phyloP scores from a whole-genome alignment of 2,329 filamentous ascomycete genomes.

The Monosporascus sp. region DNA sequence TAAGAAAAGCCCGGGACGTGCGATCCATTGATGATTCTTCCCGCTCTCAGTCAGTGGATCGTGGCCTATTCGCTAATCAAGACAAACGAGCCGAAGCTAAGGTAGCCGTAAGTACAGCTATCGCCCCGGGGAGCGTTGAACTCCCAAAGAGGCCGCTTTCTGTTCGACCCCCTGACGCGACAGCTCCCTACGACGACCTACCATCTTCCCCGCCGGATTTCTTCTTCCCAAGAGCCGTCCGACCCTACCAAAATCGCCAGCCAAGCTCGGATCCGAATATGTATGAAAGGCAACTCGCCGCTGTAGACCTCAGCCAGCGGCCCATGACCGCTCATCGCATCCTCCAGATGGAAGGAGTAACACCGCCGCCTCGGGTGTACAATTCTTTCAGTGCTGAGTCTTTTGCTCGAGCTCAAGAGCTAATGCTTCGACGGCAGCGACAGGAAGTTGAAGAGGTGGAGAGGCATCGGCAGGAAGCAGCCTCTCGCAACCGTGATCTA shows the following conservation, averaged over 20 bases:
- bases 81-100: constrained; percentile 62
- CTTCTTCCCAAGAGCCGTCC: constrained; percentile 32
- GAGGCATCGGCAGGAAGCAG: constrained; percentile 22
- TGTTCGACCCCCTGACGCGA: constrained; percentile 38
- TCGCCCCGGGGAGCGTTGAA: constrained; percentile 56
- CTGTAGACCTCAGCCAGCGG: constrained; percentile 35
- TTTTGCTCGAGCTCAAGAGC: constrained; percentile 31
- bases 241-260: constrained; percentile 37
- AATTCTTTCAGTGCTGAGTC: constrained; percentile 35
- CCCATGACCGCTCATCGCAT: constrained; percentile 43
- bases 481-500: constrained; percentile 11
- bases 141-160: constrained; percentile 42
- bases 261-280: constrained; percentile 41
- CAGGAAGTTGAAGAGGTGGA: constrained; percentile 28
- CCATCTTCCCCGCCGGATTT: constrained; percentile 32
- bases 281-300: constrained; percentile 29
- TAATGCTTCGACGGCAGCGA: constrained; percentile 25
- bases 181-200: constrained; percentile 17
- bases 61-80: constrained; percentile 49
- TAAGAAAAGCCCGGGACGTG: constrained; percentile 36
- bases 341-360: constrained; percentile 31
- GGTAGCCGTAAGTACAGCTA: constrained; percentile 56
- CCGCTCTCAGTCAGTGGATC: constrained; percentile 59
- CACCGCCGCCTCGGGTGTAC: constrained; percentile 29
- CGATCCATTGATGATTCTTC: constrained; percentile 38